These are phyloP conservation scores for Populus tremula DNA, from an alignment of 345 rosid species.

Conservation along the genomic window DNA sequence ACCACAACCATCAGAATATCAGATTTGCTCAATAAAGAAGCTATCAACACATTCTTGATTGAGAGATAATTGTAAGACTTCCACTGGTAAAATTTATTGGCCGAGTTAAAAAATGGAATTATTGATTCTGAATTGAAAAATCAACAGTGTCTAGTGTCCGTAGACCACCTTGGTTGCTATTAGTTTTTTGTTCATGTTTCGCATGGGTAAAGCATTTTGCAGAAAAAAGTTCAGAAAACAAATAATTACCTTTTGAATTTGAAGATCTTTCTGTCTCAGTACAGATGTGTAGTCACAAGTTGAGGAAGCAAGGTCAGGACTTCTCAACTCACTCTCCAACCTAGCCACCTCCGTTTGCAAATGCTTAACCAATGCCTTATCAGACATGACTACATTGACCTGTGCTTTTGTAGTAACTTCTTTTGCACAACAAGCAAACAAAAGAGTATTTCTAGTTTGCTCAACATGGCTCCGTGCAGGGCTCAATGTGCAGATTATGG, in stretches of 20 bases:
- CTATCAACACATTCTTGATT: neutral
- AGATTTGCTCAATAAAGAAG: neutral
- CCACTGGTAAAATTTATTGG: neutral
- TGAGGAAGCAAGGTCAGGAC: conserved; percentile 57
- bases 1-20: neutral
- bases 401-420: conserved; percentile 97
- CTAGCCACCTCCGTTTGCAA: conserved; percentile 89
- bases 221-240: neutral
- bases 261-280: conserved; percentile 85
- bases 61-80: neutral
- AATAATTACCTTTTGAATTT: conserved; percentile 71
- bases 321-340: conserved; percentile 81
- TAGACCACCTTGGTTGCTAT: neutral
- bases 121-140: neutral
- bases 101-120: neutral
- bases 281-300: conserved; percentile 56
- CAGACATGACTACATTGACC: conserved; percentile 97
- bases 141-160: neutral
- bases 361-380: conserved; percentile 95
- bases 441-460: conserved; percentile 93
- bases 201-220: neutral
- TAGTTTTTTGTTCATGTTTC: neutral
- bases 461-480: conserved; percentile 97
- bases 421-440: conserved; percentile 96
- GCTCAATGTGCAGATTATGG: conserved; percentile 91